A percentile compares a stretch with the other conserved stretches of the same genome.
Evolutionary conservation across 495 filamentous ascomycete genomes (phyloP).

Genomic region (Trichodelitschia bisporula): DNA sequence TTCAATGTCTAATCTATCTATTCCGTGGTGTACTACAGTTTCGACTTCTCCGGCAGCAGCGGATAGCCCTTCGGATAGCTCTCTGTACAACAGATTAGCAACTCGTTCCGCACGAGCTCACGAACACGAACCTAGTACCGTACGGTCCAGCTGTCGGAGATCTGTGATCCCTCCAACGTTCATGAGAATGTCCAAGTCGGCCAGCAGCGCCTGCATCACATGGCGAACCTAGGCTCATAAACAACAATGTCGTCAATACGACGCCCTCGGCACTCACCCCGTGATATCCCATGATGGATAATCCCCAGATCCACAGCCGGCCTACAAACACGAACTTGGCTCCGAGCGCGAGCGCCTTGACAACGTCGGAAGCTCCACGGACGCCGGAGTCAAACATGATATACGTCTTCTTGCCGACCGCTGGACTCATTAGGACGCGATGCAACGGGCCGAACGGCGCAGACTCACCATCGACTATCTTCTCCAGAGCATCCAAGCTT

Average conservation of each 20-base stretch:
- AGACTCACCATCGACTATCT: slow-evolving; percentile 27
- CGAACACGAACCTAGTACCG: slow-evolving; percentile 13
- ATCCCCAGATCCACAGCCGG: slow-evolving; percentile 34
- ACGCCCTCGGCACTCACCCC: slow-evolving; percentile 5
- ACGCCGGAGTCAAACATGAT: slow-evolving; percentile 42
- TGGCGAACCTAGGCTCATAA: slow-evolving; percentile 22
- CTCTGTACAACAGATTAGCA: slow-evolving; percentile 9
- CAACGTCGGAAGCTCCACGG: slow-evolving; percentile 28
- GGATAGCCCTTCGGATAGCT: slow-evolving; percentile 20
- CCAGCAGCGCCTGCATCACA: slow-evolving; percentile 37
- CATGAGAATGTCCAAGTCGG: slow-evolving; percentile 44
- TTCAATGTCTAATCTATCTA: slow-evolving; percentile 1
- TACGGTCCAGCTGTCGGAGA: slow-evolving; percentile 25
- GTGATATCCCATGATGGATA: slow-evolving; percentile 32
- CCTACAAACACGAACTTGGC: slow-evolving; percentile 41
- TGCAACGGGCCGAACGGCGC: not conserved
- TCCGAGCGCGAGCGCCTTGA: slow-evolving; percentile 37
- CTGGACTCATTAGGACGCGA: slow-evolving; percentile 2
- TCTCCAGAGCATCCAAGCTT: slow-evolving; percentile 34
- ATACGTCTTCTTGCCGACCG: slow-evolving; percentile 24
- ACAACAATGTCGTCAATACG: too few relatives aligned
- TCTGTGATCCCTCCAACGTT: slow-evolving; percentile 33
- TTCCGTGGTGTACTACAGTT: too few relatives aligned
- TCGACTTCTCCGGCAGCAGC: slow-evolving; percentile 20
- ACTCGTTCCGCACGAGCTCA: not conserved